Percentiles rank a stretch among this genome's conserved stretches.
Conservation (phyloP, 169 alveolate genomes). For the Cryptosporidium sp. region DNA sequence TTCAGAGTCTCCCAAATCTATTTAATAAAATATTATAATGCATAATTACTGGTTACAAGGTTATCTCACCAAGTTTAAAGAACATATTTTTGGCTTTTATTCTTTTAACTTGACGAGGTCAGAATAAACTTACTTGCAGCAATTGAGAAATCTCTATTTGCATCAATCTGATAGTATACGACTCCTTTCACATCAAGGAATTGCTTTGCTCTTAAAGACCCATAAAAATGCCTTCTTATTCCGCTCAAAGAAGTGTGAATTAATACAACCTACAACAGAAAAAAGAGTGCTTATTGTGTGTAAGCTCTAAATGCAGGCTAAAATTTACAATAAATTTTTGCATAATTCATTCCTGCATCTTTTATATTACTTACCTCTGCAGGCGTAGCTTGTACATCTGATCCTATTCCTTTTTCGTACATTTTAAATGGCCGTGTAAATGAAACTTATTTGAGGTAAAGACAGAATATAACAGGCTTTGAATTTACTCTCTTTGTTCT, state of each 20-base stretch:
- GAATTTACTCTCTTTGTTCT: not conserved
- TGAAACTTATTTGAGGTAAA: not conserved
- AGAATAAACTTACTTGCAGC: conserved; percentile 83
- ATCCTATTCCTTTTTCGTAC: conserved; percentile 57
- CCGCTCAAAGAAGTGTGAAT: conserved; percentile 88
- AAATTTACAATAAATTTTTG: not conserved
- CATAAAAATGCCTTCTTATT: conserved; percentile 84
- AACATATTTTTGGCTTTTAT: not conserved
- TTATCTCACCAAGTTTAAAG: conserved; percentile 7
- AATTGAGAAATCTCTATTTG: conserved; percentile 86
- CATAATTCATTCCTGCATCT: not conserved
- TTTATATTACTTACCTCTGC: conserved; percentile 66
- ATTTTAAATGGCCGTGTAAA: not conserved
- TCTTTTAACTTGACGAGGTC: not conserved
- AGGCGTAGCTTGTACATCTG: conserved; percentile 66
- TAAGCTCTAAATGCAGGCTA: not conserved
- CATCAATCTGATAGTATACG: conserved; percentile 86
- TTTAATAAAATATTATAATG: not conserved
- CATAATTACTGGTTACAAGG: not conserved
- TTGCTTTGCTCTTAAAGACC: conserved; percentile 86
- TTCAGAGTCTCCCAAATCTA: conserved; percentile 84
- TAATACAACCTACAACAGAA: conserved; percentile 80
- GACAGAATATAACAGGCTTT: not conserved
- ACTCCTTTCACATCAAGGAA: conserved; percentile 89
- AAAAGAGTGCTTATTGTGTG: not conserved